phyloP scores from a whole-genome alignment of 352 stramenopile genomes.

The Phytophthora fragariae region DNA sequence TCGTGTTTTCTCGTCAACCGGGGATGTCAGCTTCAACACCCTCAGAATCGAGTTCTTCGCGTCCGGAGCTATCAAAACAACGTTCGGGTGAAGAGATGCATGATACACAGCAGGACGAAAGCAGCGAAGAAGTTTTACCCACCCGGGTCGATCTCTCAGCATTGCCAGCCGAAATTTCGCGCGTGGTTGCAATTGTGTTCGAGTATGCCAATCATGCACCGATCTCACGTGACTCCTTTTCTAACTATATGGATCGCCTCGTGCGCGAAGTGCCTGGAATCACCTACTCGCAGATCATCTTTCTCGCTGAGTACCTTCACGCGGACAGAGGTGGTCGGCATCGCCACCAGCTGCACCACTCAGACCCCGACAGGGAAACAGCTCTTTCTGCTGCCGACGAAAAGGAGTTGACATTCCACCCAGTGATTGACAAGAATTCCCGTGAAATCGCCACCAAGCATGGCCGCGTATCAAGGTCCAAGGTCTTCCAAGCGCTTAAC shows the following conservation, averaged over 20 bases:
- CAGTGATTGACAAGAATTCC: conserved; percentile 79
- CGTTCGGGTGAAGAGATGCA: not conserved
- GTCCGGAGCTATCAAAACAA: conserved; percentile 4
- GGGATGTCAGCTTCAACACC: not conserved
- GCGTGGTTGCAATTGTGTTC: conserved; percentile 68
- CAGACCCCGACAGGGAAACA: conserved; percentile 26
- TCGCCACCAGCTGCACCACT: conserved; percentile 27
- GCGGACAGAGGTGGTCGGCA: conserved; percentile 46
- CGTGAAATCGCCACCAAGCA: conserved; percentile 67
- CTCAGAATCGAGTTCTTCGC: conserved; percentile 6
- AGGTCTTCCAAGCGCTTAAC: conserved; percentile 74
- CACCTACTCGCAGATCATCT: conserved; percentile 80
- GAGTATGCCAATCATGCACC: conserved; percentile 62
- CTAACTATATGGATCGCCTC: conserved; percentile 67
- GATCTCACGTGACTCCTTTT: conserved; percentile 54
- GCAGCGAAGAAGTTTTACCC: conserved; percentile 39
- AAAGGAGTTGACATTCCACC: conserved; percentile 73
- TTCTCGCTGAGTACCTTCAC: conserved; percentile 62
- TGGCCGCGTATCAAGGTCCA: conserved; percentile 57
- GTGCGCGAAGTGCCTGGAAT: conserved; percentile 65
- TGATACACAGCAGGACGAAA: conserved; percentile 1
- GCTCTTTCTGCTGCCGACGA: conserved; percentile 37
- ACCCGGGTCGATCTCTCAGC: conserved; percentile 44
- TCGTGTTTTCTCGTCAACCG: conserved; percentile 25
- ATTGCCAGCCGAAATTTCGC: conserved; percentile 64